Conservation (phyloP, 257 asterid genomes). For the Echites panduratus region DNA sequence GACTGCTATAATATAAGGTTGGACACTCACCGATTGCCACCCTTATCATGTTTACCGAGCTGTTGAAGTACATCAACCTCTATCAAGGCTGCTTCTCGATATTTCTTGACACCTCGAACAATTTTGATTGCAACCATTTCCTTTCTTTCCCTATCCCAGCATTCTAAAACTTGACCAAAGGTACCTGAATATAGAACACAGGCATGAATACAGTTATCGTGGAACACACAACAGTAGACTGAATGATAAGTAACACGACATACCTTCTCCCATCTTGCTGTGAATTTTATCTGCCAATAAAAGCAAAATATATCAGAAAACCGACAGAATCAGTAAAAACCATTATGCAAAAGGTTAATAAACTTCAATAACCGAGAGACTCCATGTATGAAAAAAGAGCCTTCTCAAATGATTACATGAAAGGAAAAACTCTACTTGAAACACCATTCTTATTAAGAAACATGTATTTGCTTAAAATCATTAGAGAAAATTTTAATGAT, state of each 20-base stretch:
- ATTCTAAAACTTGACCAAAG: conserved; percentile 90
- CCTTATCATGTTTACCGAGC: conserved; percentile 79
- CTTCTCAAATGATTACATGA: background rate
- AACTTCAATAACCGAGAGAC: background rate
- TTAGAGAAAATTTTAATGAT: background rate
- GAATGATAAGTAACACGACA: background rate
- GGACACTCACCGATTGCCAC: conserved; percentile 76
- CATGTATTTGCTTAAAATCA: background rate
- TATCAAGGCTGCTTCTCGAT: conserved; percentile 87
- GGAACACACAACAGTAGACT: background rate
- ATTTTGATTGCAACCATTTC: conserved; percentile 93
- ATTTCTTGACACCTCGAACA: conserved; percentile 73
- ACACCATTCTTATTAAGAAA: background rate
- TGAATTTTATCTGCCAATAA: conserved; percentile 64
- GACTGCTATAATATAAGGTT: background rate
- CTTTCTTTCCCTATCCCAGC: conserved; percentile 78
- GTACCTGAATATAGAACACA: conserved; percentile 31
- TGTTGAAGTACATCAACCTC: conserved; percentile 86
- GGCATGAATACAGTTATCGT: background rate
- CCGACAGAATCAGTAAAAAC: background rate
- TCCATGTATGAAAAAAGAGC: background rate
- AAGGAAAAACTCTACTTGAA: background rate
- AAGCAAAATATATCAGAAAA: background rate
- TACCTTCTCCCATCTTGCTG: conserved; percentile 93
- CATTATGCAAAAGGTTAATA: background rate